A percentile compares a stretch with the other conserved stretches of the same genome.
These are phyloP conservation scores for Xanthoparmelia taractica DNA, from an alignment of 495 filamentous ascomycete genomes.

Conservation along the genomic window DNA sequence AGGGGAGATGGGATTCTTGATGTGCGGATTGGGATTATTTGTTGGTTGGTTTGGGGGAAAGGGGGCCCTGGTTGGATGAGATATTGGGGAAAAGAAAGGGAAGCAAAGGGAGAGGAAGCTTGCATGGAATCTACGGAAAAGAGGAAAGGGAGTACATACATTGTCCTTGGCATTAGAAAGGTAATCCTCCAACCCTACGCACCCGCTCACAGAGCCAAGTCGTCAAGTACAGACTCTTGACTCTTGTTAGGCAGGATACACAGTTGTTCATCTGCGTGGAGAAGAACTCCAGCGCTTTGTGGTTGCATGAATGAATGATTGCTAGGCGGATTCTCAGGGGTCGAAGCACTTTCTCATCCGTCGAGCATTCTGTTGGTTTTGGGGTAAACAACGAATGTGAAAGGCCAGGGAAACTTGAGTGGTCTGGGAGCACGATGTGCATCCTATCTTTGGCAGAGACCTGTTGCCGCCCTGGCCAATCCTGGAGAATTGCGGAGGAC, in stretches of 20 bases:
- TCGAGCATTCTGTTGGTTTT: not conserved
- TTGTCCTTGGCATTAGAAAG: conserved; percentile 12
- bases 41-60: too few species aligned
- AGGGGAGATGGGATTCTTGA: too few species aligned
- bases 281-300: not conserved
- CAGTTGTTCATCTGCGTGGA: not conserved
- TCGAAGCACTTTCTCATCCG: not conserved
- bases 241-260: conserved; percentile 15
- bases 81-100: too few species aligned
- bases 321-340: not conserved
- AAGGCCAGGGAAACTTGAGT: not conserved
- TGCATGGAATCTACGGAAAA: too few species aligned
- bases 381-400: not conserved
- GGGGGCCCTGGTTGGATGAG: too few species aligned
- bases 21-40: too few species aligned
- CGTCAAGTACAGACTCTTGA: conserved; percentile 14
- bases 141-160: too few species aligned
- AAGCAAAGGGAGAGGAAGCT: too few species aligned
- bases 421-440: not conserved
- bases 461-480: too few species aligned
- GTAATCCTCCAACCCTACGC: conserved; percentile 4
- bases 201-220: not conserved
- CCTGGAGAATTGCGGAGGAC: too few species aligned
- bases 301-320: not conserved
- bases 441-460: not conserved